These are phyloP conservation scores for Pichia californica DNA, from an alignment of 805 yeast species.

Conservation along the genomic window DNA sequence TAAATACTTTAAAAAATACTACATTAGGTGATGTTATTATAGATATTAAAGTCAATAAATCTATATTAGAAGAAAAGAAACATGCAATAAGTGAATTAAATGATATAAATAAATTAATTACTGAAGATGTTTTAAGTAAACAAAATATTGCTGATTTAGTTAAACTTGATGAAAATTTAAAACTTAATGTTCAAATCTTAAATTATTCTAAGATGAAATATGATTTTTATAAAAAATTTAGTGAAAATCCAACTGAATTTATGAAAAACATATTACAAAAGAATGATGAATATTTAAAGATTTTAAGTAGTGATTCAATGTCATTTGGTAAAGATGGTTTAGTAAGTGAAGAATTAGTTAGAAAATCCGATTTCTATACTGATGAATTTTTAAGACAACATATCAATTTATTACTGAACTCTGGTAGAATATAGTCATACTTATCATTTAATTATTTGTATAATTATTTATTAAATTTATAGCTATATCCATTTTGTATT, in stretches of 20 bases:
- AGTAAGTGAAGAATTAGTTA: slow-evolving; percentile 75
- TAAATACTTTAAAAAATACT: slow-evolving; percentile 69
- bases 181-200: slow-evolving; percentile 45
- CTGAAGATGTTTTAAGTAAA: slow-evolving; percentile 38
- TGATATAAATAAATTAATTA: slow-evolving; percentile 37
- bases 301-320: slow-evolving; percentile 68
- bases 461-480: neutral
- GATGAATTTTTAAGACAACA: slow-evolving; percentile 76
- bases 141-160: slow-evolving; percentile 34
- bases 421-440: slow-evolving; percentile 36
- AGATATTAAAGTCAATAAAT: slow-evolving; percentile 58
- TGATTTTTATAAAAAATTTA: slow-evolving; percentile 67
- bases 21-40: slow-evolving; percentile 75
- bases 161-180: slow-evolving; percentile 31
- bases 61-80: slow-evolving; percentile 34
- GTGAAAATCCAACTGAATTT: slow-evolving; percentile 72
- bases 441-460: neutral
- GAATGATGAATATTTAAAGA: slow-evolving; percentile 78
- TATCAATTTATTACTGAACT: slow-evolving; percentile 64
- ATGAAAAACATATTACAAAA: slow-evolving; percentile 69
- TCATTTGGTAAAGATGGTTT: slow-evolving; percentile 28
- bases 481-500: neutral
- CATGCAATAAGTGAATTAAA: slow-evolving; percentile 30
- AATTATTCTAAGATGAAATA: slow-evolving; percentile 58
- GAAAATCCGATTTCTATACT: slow-evolving; percentile 76